A percentile compares a stretch with the other conserved stretches of the same genome.
Conservation (phyloP, 2,329 filamentous ascomycete genomes). For the Alternaria gansuensis region DNA sequence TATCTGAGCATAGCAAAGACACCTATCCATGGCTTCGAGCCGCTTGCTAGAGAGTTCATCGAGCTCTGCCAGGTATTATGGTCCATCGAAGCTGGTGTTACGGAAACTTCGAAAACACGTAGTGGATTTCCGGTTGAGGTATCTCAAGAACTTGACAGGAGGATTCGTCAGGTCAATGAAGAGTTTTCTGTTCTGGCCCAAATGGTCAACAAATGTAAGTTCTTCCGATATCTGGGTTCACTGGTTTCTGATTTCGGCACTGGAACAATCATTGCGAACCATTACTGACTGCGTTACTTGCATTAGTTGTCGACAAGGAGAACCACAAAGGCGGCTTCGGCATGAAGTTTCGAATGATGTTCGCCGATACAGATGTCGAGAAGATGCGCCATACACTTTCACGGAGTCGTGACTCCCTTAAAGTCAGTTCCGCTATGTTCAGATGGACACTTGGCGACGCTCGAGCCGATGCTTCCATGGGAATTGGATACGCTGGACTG, state of each 20-base stretch:
- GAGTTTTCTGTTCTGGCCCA: slow-evolving; percentile 72
- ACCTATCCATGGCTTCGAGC: slow-evolving; percentile 55
- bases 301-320: slow-evolving; percentile 67
- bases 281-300: slow-evolving; percentile 6
- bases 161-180: slow-evolving; percentile 67
- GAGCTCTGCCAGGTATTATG: slow-evolving; percentile 65
- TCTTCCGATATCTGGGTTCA: neutral
- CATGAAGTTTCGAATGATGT: slow-evolving; percentile 67
- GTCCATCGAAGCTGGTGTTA: slow-evolving; percentile 72
- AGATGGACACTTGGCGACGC: slow-evolving; percentile 69
- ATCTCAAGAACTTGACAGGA: slow-evolving; percentile 69
- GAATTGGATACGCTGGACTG: slow-evolving; percentile 73
- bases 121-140: slow-evolving; percentile 68
- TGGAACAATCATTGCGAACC: neutral
- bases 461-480: slow-evolving; percentile 67
- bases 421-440: slow-evolving; percentile 71
- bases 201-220: slow-evolving; percentile 62
- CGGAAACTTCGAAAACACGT: slow-evolving; percentile 54
- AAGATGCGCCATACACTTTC: slow-evolving; percentile 66
- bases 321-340: slow-evolving; percentile 66
- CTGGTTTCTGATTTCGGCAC: neutral
- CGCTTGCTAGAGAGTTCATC: slow-evolving; percentile 71
- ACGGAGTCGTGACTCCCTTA: slow-evolving; percentile 68
- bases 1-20: slow-evolving; percentile 47
- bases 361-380: slow-evolving; percentile 65